Evolutionary conservation across 441 rosid species (phyloP), one percentile per base, ranked within the genome.

Genomic region (Macaranga tanarius): DNA sequence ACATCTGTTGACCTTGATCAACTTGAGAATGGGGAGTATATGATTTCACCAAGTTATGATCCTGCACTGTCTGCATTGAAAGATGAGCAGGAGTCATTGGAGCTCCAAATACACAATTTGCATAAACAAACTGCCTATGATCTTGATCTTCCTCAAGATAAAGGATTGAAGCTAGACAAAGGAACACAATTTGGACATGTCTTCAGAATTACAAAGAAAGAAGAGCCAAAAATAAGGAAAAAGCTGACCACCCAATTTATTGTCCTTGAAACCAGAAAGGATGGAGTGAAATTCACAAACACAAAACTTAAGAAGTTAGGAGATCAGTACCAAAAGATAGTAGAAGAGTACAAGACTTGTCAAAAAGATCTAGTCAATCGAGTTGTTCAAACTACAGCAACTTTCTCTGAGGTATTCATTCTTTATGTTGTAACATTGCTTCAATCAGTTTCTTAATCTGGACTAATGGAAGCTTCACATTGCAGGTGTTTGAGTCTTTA

Each of bases 211-310:
- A 93, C 99, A 55, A 93, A 95, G 88, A 95, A 92, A 87, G 99
- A 95, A 80, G 99, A 95, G 80, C 99, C 95, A 42, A 95, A 93
- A 83, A 81, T 95, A 74, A 87, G 99, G 84, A 93, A 92, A 81
- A 91, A 88, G 84, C 92, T 95, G 73, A 84, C 89, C 13, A 79
- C 90, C 79, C 96, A 91, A 73, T 95, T 88, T 84, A 79, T 93
- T 72, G 90, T 96, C 75, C 92, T 96, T 52, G 99, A 96, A 86
- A 96, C 99, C 15, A 90, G 99, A 25, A 96, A 96, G 81, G 99
- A 96, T 79, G 99, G 99, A 62, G 98, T 96, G 72, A 96, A 96
- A 82, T 96, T 96, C 73, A 96, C 99, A 12, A 96, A 89, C 81
- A 87, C 97, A 48, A 95, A 90, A 85, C 98, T 95, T 73, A 96